Evolutionary conservation across 805 yeast genomes (phyloP).

Genomic region (Myxozyma neotropica): DNA sequence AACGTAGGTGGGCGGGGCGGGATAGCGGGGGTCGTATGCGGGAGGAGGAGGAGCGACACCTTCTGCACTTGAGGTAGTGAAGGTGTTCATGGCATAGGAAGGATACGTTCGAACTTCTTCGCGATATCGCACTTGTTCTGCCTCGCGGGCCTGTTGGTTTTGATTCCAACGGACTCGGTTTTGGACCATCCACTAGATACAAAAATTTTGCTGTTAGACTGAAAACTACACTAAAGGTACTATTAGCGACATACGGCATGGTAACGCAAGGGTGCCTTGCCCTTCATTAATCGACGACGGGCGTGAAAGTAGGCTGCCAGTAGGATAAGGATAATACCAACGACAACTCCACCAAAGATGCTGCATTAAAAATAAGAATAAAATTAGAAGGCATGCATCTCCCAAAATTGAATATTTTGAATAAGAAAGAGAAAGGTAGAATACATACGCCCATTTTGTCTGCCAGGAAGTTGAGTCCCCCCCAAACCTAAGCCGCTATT

Average conservation of each 20-base stretch:
- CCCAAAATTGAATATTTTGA: neutral
- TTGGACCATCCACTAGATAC: slow-evolving; percentile 27
- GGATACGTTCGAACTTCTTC: slow-evolving; percentile 21
- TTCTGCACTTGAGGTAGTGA: neutral
- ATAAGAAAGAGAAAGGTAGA: no score
- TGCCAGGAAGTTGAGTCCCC: slow-evolving; percentile 16
- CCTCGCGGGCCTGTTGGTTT: slow-evolving; percentile 10
- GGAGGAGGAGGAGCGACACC: slow-evolving; percentile 22
- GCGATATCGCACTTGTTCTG: slow-evolving; percentile 11
- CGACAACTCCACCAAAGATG: slow-evolving; percentile 23
- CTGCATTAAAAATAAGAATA: neutral
- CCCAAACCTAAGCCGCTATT: slow-evolving; percentile 5
- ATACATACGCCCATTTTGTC: slow-evolving; percentile 31
- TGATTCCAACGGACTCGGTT: slow-evolving; percentile 2
- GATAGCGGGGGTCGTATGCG: slow-evolving; percentile 31
- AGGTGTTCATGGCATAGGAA: slow-evolving; percentile 20
- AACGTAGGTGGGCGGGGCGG: slow-evolving; percentile 28
- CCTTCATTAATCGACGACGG: slow-evolving; percentile 16
- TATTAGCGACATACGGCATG: slow-evolving; percentile 21
- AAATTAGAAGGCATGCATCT: neutral
- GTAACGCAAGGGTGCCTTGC: slow-evolving; percentile 23
- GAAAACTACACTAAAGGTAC: neutral
- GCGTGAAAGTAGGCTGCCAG: slow-evolving; percentile 22
- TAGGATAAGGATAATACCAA: neutral
- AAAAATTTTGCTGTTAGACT: neutral